Base-by-base conservation (phyloP, 2,329 filamentous ascomycete species). In the Epichloe sylvatica region DNA sequence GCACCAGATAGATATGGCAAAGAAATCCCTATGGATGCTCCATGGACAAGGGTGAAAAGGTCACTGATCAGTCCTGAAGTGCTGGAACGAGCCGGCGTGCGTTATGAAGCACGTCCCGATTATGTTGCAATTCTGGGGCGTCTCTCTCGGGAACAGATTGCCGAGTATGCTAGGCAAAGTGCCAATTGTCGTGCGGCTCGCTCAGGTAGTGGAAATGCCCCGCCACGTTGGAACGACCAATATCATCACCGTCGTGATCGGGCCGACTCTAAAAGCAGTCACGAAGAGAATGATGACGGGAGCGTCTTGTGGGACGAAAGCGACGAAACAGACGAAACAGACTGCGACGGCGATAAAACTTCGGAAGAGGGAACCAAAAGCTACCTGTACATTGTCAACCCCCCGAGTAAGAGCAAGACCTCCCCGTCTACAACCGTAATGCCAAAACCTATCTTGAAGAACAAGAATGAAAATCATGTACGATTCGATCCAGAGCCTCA, bases 371-470 rank as follows among this genome's bases (percentile, higher is more conserved):
- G 57, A 4, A 61, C 56, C 5, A 65, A 62, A 51, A 61, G 52
- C 35, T 66, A 66, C 40, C 67, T 63, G 2, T 61, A 60, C 47
- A 69, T 69, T 52, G 66, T 69, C 52, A 64, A 55, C 46, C 63
- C 65, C 65, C 67, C 66, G 1, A 54, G 47, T 33, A 64, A 62
- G 51, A 56, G 54, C 44, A 65, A 62, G 52, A 60, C 60, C 0
- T 69, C 65, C 0, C 63, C 67, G 0, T 57, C 67, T 1, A 64
- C 60, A 45, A 65, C 65, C 5, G 60, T 64, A 3, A 60, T 59
- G 51, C 77, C 77, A 2, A 80, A 78, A 56, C 72, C 76, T 5
- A 80, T 80, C n/a, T 65, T 80, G 17, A 80, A 80, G 66, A 80
- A 80, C 59, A 73, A 70, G 56, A 77, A 78, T 52, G 72, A 73